Evolutionary conservation across 2,329 filamentous ascomycete genomes (phyloP), one percentile per base, ranked within the genome.

Genomic region (Colletotrichum paranaense): DNA sequence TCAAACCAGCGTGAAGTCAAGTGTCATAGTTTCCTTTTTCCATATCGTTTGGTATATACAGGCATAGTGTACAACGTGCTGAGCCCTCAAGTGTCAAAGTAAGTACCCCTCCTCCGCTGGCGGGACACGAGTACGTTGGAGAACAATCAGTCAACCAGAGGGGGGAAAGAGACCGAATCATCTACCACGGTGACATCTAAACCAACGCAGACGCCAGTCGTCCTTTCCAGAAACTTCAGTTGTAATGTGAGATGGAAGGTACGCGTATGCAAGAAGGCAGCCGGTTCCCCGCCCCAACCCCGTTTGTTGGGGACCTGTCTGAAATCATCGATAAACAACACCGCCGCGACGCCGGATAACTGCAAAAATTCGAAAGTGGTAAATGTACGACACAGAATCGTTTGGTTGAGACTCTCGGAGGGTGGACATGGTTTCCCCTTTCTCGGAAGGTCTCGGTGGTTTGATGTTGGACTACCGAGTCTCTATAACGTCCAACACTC

Each of bases 21-120:
- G 42, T 11, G 16, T 49, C 42, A 22, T 49, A 22, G 8, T 49
- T 49, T 49, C 30, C 59, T 68, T 58, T 62, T 67, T 52, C 49
- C 68, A 55, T 62, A 62, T 64, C 68, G 53, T 62, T 67, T 63
- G 68, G 46, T 74, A 74, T 74, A 72, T 74, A 72, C 68, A 74
- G 58, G 49, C 57, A 63, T 72, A 73, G 52, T 73, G 49, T 71
- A 73, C 71, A 73, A 66, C 60, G 71, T 35, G 67, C 67, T 59
- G 49, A 56, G 56, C 49, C 62, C 66, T 38, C 67, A 30, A 62
- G 62, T 60, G 67, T 49, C 60, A 68, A 62, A 35, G 30, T 57
- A 73, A 62, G 71, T 73, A 73, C 66, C 46, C 46, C 30, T 55
- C 66, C 42, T 22, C 49, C 67, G 67, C 67, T 73, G 32, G 32